phyloP scores from a whole-genome alignment of 345 rosid genomes.

The Murraya paniculata region DNA sequence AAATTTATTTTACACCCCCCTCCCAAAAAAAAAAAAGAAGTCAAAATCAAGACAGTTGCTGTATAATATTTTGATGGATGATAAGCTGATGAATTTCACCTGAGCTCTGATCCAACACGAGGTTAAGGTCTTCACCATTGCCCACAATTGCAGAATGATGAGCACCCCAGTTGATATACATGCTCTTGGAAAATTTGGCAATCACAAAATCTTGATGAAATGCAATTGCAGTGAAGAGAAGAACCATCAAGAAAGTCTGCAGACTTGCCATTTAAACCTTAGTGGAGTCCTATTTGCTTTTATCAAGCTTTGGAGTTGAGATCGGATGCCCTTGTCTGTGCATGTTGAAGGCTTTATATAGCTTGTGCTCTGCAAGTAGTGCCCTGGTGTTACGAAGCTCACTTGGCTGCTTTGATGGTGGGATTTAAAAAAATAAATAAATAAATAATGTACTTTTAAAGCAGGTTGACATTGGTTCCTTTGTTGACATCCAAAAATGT shows the following conservation, averaged over 20 bases:
- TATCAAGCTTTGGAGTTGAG: slow-evolving; percentile 5
- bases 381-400: slow-evolving; percentile 2
- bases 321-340: slow-evolving; percentile 18
- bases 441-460: background rate
- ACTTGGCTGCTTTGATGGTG: background rate
- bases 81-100: slow-evolving; percentile 27
- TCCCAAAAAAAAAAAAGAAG: background rate
- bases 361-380: slow-evolving; percentile 4
- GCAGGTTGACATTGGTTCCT: slow-evolving; percentile 13
- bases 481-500: background rate
- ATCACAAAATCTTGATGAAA: slow-evolving; percentile 35
- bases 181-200: slow-evolving; percentile 50
- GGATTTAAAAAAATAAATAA: too few relatives aligned
- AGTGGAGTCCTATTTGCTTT: background rate
- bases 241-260: slow-evolving; percentile 21
- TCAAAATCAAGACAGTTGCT: background rate
- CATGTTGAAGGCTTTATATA: slow-evolving; percentile 15
- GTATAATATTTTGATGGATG: background rate
- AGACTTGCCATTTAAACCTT: slow-evolving; percentile 38
- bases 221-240: slow-evolving; percentile 30
- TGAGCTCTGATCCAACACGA: slow-evolving; percentile 57
- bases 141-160: slow-evolving; percentile 32
- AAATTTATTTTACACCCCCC: too few relatives aligned
- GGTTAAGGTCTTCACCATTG: slow-evolving; percentile 44
- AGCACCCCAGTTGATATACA: slow-evolving; percentile 62